Base-by-base conservation (phyloP, 805 yeast genomes). In the Suhomyces faveliae region DNA sequence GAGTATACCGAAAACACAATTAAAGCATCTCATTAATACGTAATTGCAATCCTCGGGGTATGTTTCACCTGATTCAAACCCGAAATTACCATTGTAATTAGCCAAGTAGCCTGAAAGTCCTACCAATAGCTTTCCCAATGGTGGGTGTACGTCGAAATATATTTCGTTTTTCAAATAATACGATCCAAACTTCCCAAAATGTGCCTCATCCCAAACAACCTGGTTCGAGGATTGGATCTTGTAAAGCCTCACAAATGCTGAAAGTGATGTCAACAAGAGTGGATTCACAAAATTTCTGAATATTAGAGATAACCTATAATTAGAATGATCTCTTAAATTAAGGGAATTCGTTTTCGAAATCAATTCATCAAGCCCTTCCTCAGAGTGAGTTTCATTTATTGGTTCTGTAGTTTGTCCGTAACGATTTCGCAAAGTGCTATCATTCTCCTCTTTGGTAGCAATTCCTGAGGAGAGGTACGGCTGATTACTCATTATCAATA, bases 141-240 rank as follows among this genome's bases (percentile, higher is more conserved):
- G 95, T 17, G 96, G 96, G 61, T 87, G 96, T 24, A 87, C 95
- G 68, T 87, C 96, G 57, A 83, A 89, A 59, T 87, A 87, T 61
- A 87, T 86, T 58, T 87, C 90, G 60, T 84, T 89, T 63, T 84
- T 79, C 54, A 86, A 69, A 64, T 87, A 87, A 59, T 86, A 83
- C 3, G 92, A 84, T 40, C 95, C 95, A 63, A 87, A 87, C 63
- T 85, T 86, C 38, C 94, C 96, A 63, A 87, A 87, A 72, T 87
- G 96, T 5, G 95, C 94, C 65, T 87, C 96, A 70, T 87, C 96
- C 96, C 96, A 87, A 7, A 86, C 85, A 42, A 87, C 92, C 46
- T 73, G 75, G 43, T 78, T 64, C 49, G 82, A 76, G 25, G 68
- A 66, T 19, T 79, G 82, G 43, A 87, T 82, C 42, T 77, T 74